Conservation (phyloP, 1,284 basidiomycete genomes). For the Pulchroboletus neoregius region DNA sequence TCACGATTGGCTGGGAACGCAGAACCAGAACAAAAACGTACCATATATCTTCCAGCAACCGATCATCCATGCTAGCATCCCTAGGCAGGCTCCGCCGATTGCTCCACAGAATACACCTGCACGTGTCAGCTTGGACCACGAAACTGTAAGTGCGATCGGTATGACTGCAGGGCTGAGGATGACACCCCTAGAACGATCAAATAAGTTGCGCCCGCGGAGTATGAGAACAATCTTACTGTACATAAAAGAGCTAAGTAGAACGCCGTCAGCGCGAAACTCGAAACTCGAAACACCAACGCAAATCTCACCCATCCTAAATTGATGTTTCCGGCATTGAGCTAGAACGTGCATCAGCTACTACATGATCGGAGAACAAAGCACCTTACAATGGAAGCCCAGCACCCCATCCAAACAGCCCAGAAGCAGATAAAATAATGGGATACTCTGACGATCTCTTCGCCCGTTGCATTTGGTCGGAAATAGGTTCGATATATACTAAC, state of each 20-base stretch:
- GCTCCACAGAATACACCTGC: slow-evolving; percentile 42
- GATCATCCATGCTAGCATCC: slow-evolving; percentile 51
- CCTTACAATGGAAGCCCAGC: slow-evolving; percentile 46
- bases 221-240: slow-evolving; percentile 36
- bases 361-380: not conserved
- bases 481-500: slow-evolving; percentile 47
- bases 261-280: slow-evolving; percentile 4
- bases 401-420: slow-evolving; percentile 63
- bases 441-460: slow-evolving; percentile 47
- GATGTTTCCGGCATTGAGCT: slow-evolving; percentile 44
- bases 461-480: slow-evolving; percentile 43
- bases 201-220: not conserved
- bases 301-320: slow-evolving; percentile 42
- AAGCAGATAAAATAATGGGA: slow-evolving; percentile 54
- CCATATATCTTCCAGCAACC: slow-evolving; percentile 50
- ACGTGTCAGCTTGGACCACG: slow-evolving; percentile 45
- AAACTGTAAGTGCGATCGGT: slow-evolving; percentile 45
- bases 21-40: slow-evolving; percentile 9
- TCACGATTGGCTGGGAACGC: not conserved
- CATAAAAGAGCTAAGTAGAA: slow-evolving; percentile 39
- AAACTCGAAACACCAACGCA: not conserved
- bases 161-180: slow-evolving; percentile 47
- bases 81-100: slow-evolving; percentile 40
- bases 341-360: slow-evolving; percentile 5
- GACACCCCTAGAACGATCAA: slow-evolving; percentile 36